phyloP scores from a whole-genome alignment of 768 basidiomycete genomes.

The Udeniomyces megalosporus region DNA sequence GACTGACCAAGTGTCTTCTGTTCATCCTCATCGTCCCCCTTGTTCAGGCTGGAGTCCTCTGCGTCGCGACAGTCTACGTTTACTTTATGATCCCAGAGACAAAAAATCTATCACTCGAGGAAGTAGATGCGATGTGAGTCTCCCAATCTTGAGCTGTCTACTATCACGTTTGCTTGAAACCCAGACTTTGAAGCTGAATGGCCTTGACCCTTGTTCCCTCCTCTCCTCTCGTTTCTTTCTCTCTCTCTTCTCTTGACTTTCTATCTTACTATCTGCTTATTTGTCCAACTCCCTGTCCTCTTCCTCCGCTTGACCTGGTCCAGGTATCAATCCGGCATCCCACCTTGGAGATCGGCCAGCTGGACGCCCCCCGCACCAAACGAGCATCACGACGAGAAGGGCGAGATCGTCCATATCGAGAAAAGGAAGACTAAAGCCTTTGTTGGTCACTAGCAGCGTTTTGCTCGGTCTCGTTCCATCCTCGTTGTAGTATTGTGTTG shows the following conservation, averaged over 20 bases:
- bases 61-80: not conserved
- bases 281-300: not conserved
- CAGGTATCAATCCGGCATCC: slow-evolving; percentile 25
- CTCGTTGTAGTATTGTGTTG: too few species aligned
- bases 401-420: slow-evolving; percentile 1
- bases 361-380: slow-evolving; percentile 38
- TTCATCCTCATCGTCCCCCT: not conserved
- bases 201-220: too few species aligned
- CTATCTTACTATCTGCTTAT: too few species aligned
- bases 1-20: not conserved
- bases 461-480: too few species aligned
- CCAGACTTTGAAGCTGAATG: too few species aligned
- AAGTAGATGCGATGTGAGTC: slow-evolving; percentile 61
- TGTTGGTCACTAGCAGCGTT: not conserved
- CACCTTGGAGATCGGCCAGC: slow-evolving; percentile 46
- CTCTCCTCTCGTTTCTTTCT: not conserved
- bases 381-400: slow-evolving; percentile 6
- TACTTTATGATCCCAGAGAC: slow-evolving; percentile 58
- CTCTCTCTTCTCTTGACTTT: not conserved
- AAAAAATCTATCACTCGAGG: slow-evolving; percentile 57
- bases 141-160: slow-evolving; percentile 31
- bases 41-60: too few species aligned
- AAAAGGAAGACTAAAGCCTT: not conserved
- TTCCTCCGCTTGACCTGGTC: not conserved
- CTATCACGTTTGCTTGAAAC: too few species aligned